These are phyloP conservation scores for Casuarina glauca DNA, from an alignment of 306 rosid genomes.

Conservation along the genomic window DNA sequence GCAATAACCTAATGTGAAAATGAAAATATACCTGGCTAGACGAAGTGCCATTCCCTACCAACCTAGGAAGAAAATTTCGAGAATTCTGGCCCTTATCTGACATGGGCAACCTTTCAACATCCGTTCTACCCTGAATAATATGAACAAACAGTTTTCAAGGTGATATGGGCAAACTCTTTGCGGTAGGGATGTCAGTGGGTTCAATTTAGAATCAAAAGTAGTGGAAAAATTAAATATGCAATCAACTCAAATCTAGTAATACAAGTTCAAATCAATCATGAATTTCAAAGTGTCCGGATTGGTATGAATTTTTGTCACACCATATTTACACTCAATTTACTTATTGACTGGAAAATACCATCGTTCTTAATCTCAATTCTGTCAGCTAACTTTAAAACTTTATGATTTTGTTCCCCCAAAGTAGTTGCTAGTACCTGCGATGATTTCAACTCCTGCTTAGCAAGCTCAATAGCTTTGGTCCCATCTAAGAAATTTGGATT, in stretches of 20 bases:
- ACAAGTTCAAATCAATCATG: background rate
- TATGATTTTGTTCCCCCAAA: background rate
- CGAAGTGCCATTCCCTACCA: conserved; percentile 8
- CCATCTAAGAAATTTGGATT: conserved; percentile 49
- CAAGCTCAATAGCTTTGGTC: conserved; percentile 45
- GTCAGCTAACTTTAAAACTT: background rate
- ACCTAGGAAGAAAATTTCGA: conserved; percentile 7
- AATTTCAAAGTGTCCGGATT: background rate
- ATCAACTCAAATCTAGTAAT: background rate
- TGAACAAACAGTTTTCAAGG: conserved; percentile 1
- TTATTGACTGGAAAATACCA: background rate
- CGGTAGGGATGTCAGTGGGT: background rate
- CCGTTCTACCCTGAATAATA: conserved; percentile 14
- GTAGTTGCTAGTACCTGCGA: conserved; percentile 31
- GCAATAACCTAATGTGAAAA: background rate
- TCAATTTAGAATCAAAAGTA: background rate
- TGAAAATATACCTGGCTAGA: conserved; percentile 11
- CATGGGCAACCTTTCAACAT: conserved; percentile 19
- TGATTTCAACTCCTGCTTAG: conserved; percentile 36
- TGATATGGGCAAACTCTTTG: background rate
- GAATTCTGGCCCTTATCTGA: conserved; percentile 13
- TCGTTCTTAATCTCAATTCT: background rate
- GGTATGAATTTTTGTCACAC: background rate
- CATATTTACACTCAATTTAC: background rate
- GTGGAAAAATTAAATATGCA: background rate